Conservation (phyloP, 1,139 yeast species). For the Kodamaea alishanica region DNA sequence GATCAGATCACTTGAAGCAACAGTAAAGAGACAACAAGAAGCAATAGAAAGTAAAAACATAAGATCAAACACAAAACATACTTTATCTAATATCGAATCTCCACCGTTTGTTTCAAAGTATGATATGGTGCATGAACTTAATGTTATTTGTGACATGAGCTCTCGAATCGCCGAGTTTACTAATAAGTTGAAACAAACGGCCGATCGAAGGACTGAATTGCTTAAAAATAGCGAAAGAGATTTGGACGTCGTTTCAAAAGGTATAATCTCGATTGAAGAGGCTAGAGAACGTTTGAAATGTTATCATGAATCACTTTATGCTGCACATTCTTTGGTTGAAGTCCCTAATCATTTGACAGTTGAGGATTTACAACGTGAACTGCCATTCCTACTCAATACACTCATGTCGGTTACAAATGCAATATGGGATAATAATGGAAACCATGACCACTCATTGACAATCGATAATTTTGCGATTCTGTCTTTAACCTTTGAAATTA, state of each 20-base stretch:
- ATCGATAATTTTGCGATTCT: constrained; percentile 60
- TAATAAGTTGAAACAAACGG: constrained; percentile 27
- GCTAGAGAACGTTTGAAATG: constrained; percentile 45
- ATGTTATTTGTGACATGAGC: constrained; percentile 28
- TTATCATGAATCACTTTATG: constrained; percentile 39
- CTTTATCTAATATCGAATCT: constrained; percentile 16
- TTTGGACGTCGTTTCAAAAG: constrained; percentile 46
- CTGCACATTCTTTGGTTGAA: constrained; percentile 51
- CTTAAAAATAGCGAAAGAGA: constrained; percentile 18
- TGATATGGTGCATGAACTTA: constrained; percentile 39
- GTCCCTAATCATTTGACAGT: constrained; percentile 43
- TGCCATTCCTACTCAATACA: constrained; percentile 62
- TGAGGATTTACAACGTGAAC: constrained; percentile 44
- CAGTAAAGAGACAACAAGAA: constrained; percentile 15
- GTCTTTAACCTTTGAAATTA: constrained; percentile 56
- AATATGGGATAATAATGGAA: constrained; percentile 30
- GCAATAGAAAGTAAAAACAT: constrained; percentile 10
- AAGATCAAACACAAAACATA: constrained; percentile 7
- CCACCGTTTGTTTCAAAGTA: constrained; percentile 30
- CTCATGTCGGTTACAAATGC: constrained; percentile 61
- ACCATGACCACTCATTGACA: constrained; percentile 28
- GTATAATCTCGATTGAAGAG: constrained; percentile 46
- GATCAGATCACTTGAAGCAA: constrained; percentile 20
- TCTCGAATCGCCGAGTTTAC: constrained; percentile 35
- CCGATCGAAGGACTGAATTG: constrained; percentile 38